These are phyloP conservation scores for Coniferiporia weirii DNA, from an alignment of 1,284 basidiomycete species.

Conservation along the genomic window DNA sequence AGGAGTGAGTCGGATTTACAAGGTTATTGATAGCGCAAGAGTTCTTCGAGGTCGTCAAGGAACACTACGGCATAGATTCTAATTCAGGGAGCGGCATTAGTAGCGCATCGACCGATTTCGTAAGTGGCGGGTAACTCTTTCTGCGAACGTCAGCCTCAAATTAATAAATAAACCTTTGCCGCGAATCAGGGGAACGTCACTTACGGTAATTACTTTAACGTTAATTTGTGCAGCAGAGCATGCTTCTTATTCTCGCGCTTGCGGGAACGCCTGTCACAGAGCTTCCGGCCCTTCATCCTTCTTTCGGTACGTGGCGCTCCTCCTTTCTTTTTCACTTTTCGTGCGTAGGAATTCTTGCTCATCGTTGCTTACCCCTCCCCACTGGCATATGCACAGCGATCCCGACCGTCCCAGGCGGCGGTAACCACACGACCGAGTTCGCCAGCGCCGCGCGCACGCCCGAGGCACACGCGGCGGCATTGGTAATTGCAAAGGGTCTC, in stretches of 20 bases:
- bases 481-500: slow-evolving; percentile 54
- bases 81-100: slow-evolving; percentile 51
- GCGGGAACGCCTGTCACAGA: slow-evolving; percentile 2
- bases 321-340: slow-evolving; percentile 32
- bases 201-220: slow-evolving; percentile 45
- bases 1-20: background rate
- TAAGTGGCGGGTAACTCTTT: slow-evolving; percentile 29
- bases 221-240: background rate
- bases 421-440: slow-evolving; percentile 62
- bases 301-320: slow-evolving; percentile 19
- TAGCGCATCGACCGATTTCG: slow-evolving; percentile 69
- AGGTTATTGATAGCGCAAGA: slow-evolving; percentile 40
- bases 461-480: slow-evolving; percentile 51
- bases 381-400: slow-evolving; percentile 35
- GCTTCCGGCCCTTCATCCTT: slow-evolving; percentile 26
- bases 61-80: slow-evolving; percentile 46
- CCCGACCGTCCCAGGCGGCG: slow-evolving; percentile 50
- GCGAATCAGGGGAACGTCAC: slow-evolving; percentile 53
- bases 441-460: slow-evolving; percentile 46
- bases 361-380: background rate
- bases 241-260: background rate
- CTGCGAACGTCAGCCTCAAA: background rate
- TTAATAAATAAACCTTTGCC: background rate
- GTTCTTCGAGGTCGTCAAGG: slow-evolving; percentile 47
- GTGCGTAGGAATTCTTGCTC: slow-evolving; percentile 25